A percentile compares a stretch with the other conserved stretches of the same genome.
Conservation (phyloP, 306 rosid genomes). For the Malus fusca region DNA sequence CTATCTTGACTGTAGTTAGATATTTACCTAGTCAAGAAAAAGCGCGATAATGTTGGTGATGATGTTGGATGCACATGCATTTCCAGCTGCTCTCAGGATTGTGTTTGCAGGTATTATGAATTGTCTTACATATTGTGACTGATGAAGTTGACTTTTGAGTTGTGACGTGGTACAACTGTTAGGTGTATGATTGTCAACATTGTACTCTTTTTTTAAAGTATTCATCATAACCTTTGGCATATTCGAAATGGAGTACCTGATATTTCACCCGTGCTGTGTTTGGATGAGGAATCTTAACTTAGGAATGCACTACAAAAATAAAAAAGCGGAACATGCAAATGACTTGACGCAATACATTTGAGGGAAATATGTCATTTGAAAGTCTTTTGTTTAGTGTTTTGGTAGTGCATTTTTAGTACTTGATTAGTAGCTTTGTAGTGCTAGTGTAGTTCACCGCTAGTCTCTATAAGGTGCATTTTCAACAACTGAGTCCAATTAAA, state of each 20-base stretch:
- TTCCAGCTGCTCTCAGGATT: constrained; percentile 59
- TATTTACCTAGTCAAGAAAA: constrained; percentile 72
- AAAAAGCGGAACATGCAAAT: too few species aligned
- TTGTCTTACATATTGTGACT: not conserved
- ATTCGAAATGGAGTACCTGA: not conserved
- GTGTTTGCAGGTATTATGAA: constrained; percentile 75
- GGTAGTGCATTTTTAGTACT: too few species aligned
- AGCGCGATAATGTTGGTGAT: constrained; percentile 63
- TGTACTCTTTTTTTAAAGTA: not conserved
- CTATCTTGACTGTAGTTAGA: constrained; percentile 56
- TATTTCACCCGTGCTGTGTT: not conserved
- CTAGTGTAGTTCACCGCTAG: too few species aligned
- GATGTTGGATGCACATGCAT: constrained; percentile 74
- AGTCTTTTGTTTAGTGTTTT: too few species aligned
- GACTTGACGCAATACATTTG: too few species aligned
- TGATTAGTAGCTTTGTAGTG: too few species aligned
- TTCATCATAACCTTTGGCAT: not conserved
- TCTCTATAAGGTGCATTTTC: too few species aligned
- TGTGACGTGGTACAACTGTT: not conserved
- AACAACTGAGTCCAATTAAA: too few species aligned
- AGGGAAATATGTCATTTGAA: too few species aligned
- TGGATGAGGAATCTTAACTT: too few species aligned
- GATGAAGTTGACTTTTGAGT: not conserved
- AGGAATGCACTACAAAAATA: too few species aligned
- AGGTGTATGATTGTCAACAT: not conserved